Percentiles rank a stretch among this genome's conserved stretches.
Evolutionary conservation across 345 rosid species (phyloP).

Genomic region (Luvunga scandens): DNA sequence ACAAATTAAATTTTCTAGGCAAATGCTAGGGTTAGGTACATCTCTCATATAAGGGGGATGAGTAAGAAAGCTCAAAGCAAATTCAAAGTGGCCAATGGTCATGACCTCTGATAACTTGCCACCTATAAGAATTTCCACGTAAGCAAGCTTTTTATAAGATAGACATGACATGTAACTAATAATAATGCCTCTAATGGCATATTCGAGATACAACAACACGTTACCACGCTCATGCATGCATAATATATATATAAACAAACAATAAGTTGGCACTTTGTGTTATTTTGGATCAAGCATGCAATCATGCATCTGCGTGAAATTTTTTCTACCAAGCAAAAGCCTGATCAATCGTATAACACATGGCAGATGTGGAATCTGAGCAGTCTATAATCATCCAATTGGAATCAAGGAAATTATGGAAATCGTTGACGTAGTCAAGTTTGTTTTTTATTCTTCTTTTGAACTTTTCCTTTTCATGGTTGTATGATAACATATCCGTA

Average conservation of each 20-base stretch:
- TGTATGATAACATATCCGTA: background rate
- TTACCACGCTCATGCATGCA: background rate
- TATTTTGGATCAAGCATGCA: background rate
- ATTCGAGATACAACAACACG: background rate
- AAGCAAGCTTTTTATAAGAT: background rate
- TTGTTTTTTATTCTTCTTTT: constrained; percentile 1
- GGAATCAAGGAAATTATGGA: background rate
- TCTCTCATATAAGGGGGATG: background rate
- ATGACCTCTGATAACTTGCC: background rate
- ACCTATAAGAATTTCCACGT: background rate
- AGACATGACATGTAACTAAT: background rate
- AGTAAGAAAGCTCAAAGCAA: background rate
- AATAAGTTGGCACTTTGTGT: background rate
- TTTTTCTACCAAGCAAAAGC: no score
- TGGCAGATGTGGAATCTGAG: background rate
- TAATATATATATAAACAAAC: background rate
- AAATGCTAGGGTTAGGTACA: background rate
- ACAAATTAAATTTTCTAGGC: background rate
- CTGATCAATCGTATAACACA: background rate
- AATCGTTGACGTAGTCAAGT: background rate
- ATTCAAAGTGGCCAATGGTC: background rate
- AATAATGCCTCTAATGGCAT: background rate
- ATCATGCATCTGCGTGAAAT: background rate
- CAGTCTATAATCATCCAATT: constrained; percentile 2
- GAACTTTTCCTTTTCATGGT: background rate